phyloP scores from a whole-genome alignment of 177 flowering plant species.

The Vitis hybrid region DNA sequence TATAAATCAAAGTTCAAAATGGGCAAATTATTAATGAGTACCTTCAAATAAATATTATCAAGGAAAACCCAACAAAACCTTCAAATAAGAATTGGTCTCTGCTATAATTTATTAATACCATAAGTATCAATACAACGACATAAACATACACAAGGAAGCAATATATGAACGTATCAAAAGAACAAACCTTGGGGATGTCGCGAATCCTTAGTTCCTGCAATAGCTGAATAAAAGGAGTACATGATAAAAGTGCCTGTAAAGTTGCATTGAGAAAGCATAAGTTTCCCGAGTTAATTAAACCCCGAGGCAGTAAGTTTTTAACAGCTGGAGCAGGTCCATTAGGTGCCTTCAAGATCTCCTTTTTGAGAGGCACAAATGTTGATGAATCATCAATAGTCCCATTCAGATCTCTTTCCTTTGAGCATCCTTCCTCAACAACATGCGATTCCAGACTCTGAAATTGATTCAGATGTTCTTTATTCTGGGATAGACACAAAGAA shows the following conservation, averaged over 20 bases:
- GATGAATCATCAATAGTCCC: slow-evolving; percentile 20
- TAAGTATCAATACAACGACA: background rate
- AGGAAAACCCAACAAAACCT: background rate
- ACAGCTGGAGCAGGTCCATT: slow-evolving; percentile 22
- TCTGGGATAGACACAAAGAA: slow-evolving; percentile 20
- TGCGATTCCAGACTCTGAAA: slow-evolving; percentile 17
- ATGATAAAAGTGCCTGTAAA: slow-evolving; percentile 88
- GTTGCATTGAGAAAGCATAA: slow-evolving; percentile 95
- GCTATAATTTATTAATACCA: background rate
- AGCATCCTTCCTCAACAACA: slow-evolving; percentile 26
- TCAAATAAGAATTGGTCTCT: background rate
- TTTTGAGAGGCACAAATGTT: slow-evolving; percentile 14
- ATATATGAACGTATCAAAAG: background rate
- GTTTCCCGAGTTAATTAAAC: slow-evolving; percentile 86
- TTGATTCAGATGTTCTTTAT: slow-evolving; percentile 25
- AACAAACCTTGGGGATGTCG: slow-evolving; percentile 68
- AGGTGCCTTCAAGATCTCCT: slow-evolving; percentile 20
- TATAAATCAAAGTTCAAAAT: slow-evolving; percentile 23
- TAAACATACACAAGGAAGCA: background rate
- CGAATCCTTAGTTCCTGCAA: slow-evolving; percentile 61
- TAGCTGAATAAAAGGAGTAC: slow-evolving; percentile 83
- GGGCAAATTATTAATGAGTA: slow-evolving; percentile 2
- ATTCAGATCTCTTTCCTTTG: slow-evolving; percentile 15
- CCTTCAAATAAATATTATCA: background rate
- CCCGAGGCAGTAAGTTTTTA: slow-evolving; percentile 62